Evolutionary conservation across 2,329 filamentous ascomycete species (phyloP), one percentile per base, ranked within the genome.

Genomic region (Cryoendolithus antarcticus): DNA sequence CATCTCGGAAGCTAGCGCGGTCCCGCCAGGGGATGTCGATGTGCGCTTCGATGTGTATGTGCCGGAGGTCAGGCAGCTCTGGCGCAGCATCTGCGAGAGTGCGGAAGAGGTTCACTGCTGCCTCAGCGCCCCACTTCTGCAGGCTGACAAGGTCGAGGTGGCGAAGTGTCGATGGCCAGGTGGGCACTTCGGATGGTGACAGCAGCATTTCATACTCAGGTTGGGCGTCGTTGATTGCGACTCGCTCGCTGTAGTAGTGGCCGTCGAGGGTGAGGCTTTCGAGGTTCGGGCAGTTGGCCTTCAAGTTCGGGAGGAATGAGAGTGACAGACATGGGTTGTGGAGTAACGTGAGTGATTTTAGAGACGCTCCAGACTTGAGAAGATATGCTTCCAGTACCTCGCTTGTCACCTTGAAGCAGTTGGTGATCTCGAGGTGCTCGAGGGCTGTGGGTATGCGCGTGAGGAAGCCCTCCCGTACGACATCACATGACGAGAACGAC

Each of bases 251-350:
- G 60, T 77, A 88, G 53, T 86, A 91, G 9, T 76, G 79, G 37
- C 93, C 65, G 49, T 93, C 84, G 70, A 93, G 80, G 35, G 72
- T 74, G 30, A 96, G 66, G 15, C 74, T 70, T 51, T 80, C 68
- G 4, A 96, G 67, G 3, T 70, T 67, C 0, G 85, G 84, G 53
- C 86, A 94, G 2, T 72, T 70, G 3, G 63, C 58, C 11, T 73
- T 76, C 34, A 96, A 62, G 19, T 70, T 60, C 0, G 76, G 71
- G 5, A 91, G 66, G 51, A 94, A 95, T 0, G 71, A 75, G 31
- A 95, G 62, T 50, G 78, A 81, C 30, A 95, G 66, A 2, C 80
- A 77, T 44, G 84, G 78, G 51, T 93, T 93, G 60, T 93, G 82
- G 38, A 80, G 74, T 4, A 95, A 65, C 1, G 70, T 72, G 6